These are phyloP conservation scores for Gossypium mustelinum DNA, from an alignment of 345 rosid genomes.

Conservation along the genomic window DNA sequence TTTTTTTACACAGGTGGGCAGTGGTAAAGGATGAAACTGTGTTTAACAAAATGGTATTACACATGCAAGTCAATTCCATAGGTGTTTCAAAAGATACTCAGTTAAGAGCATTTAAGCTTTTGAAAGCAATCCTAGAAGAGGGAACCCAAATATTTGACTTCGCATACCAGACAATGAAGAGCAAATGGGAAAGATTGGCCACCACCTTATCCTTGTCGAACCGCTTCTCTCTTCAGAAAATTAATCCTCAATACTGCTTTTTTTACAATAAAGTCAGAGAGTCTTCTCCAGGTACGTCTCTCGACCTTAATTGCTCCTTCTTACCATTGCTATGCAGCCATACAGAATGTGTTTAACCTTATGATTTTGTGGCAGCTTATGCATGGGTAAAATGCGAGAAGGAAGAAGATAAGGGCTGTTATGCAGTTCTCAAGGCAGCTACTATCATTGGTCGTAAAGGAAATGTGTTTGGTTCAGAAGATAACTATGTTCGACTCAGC, in stretches of 20 bases:
- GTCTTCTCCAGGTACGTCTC: conserved; percentile 37
- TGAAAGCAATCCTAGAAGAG: conserved; percentile 37
- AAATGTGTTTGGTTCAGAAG: conserved; percentile 24
- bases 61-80: conserved; percentile 27
- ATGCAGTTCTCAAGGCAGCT: conserved; percentile 38
- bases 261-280: conserved; percentile 32
- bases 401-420: conserved; percentile 44
- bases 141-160: conserved; percentile 40
- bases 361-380: conserved; percentile 40
- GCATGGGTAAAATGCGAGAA: conserved; percentile 68
- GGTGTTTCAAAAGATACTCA: conserved; percentile 63
- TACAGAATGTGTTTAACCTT: not conserved
- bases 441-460: conserved; percentile 53
- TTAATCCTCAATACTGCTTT: conserved; percentile 39
- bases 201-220: conserved; percentile 34
- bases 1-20: conserved; percentile 46
- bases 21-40: conserved; percentile 50
- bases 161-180: conserved; percentile 44
- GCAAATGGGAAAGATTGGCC: conserved; percentile 39
- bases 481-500: conserved; percentile 47
- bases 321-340: not conserved
- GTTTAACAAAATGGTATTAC: conserved; percentile 34
- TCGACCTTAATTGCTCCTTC: not conserved
- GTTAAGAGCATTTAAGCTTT: conserved; percentile 44
- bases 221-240: conserved; percentile 47